phyloP scores from a whole-genome alignment of 2,329 filamentous ascomycete genomes.

The Trichoderma koningiopsis region DNA sequence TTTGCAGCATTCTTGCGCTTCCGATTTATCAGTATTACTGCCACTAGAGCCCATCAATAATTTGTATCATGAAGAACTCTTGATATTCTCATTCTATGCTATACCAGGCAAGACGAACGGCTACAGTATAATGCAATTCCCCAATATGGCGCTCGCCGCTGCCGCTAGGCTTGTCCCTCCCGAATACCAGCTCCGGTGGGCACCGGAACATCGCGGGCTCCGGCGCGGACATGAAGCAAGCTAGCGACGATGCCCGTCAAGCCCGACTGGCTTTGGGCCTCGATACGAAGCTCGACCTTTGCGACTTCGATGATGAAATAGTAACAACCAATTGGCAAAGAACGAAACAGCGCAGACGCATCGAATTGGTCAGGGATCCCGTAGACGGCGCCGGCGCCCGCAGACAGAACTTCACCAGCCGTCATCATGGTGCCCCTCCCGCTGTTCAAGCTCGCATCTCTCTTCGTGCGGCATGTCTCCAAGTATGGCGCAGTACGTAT shows the following conservation, averaged over 20 bases:
- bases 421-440: slow-evolving; percentile 63
- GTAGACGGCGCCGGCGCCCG: background rate
- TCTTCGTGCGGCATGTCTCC: slow-evolving; percentile 66
- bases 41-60: background rate
- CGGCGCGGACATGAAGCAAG: slow-evolving; percentile 4
- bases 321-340: background rate
- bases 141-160: background rate
- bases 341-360: background rate
- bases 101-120: background rate
- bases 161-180: background rate
- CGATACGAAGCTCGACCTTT: slow-evolving; percentile 12
- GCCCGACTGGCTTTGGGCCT: slow-evolving; percentile 3
- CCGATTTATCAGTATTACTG: background rate
- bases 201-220: slow-evolving; percentile 27
- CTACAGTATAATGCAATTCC: background rate
- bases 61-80: background rate
- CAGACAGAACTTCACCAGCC: background rate
- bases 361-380: slow-evolving; percentile 7
- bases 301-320: background rate
- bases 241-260: background rate
- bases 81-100: background rate
- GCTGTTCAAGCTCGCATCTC: slow-evolving; percentile 66
- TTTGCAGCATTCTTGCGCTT: background rate
- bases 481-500: slow-evolving; percentile 68
- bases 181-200: slow-evolving; percentile 6